phyloP scores from a whole-genome alignment of 345 rosid genomes.

The Sisymbrium altissimum region DNA sequence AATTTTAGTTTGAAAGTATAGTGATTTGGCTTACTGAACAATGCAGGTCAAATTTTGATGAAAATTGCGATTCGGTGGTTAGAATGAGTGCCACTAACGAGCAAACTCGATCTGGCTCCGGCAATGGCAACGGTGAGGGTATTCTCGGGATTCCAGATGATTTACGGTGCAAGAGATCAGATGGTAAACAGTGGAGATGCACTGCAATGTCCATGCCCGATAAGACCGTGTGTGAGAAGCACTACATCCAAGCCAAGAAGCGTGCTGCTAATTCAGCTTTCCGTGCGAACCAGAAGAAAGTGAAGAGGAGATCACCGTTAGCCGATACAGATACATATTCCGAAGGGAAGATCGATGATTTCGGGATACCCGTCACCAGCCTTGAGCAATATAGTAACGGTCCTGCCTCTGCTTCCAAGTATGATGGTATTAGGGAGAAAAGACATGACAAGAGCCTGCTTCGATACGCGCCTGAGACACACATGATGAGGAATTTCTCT shows the following conservation, averaged over 20 bases:
- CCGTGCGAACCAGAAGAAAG: slow-evolving; percentile 80
- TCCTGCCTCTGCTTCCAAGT: slow-evolving; percentile 35
- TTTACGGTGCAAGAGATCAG: slow-evolving; percentile 95
- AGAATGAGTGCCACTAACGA: slow-evolving; percentile 41
- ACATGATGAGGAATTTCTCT: slow-evolving; percentile 43
- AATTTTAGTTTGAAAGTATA: neutral
- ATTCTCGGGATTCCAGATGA: slow-evolving; percentile 63
- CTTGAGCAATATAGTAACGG: slow-evolving; percentile 37
- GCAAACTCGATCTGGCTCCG: slow-evolving; percentile 50
- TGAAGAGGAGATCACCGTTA: slow-evolving; percentile 50
- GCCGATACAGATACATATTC: slow-evolving; percentile 58
- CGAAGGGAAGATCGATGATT: slow-evolving; percentile 73
- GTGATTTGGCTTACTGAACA: slow-evolving; percentile 9
- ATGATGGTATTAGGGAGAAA: slow-evolving; percentile 48
- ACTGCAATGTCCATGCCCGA: slow-evolving; percentile 98
- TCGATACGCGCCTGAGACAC: slow-evolving; percentile 57
- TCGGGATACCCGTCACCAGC: slow-evolving; percentile 45
- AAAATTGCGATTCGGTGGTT: slow-evolving; percentile 4
- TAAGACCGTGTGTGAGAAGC: slow-evolving; percentile 97
- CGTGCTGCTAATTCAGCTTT: slow-evolving; percentile 93
- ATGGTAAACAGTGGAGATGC: slow-evolving; percentile 99
- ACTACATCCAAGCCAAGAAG: slow-evolving; percentile 86
- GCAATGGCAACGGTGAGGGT: slow-evolving; percentile 50
- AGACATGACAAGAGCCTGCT: slow-evolving; percentile 35
- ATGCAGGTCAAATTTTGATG: slow-evolving; percentile 25